These are phyloP conservation scores for Ophiostoma fasciatum DNA, from an alignment of 2,329 filamentous ascomycete species.

Conservation along the genomic window DNA sequence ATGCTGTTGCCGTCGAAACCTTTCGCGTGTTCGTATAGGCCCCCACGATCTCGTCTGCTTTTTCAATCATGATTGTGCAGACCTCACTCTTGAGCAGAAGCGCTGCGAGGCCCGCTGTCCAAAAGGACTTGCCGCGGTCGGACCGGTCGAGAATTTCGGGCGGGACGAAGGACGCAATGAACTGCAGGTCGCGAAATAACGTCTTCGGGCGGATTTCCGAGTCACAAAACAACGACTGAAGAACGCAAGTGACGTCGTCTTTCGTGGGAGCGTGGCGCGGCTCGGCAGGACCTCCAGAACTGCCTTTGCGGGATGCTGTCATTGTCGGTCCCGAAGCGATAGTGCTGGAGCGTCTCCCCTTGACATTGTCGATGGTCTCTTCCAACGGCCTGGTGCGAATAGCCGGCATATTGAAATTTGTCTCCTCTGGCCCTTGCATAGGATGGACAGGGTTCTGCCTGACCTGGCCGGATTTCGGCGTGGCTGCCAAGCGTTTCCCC, in stretches of 20 bases:
- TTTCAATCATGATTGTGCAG: constrained; percentile 61
- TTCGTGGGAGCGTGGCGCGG: too few species aligned
- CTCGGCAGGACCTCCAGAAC: constrained; percentile 29
- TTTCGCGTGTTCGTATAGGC: constrained; percentile 42
- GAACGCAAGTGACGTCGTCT: too few species aligned
- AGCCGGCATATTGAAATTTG: too few species aligned
- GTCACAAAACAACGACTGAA: constrained; percentile 54
- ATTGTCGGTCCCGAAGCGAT: constrained; percentile 20
- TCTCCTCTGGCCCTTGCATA: not conserved
- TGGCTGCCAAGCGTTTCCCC: constrained; percentile 22
- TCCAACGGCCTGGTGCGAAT: constrained; percentile 44
- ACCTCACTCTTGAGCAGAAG: constrained; percentile 80
- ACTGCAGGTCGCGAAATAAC: constrained; percentile 68
- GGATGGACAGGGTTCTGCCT: too few species aligned
- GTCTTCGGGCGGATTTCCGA: constrained; percentile 59
- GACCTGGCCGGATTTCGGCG: too few species aligned
- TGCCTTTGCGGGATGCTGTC: constrained; percentile 11
- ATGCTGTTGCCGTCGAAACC: constrained; percentile 8
- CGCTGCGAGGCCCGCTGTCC: constrained; percentile 78
- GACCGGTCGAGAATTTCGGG: constrained; percentile 44
- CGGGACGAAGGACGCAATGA: constrained; percentile 52
- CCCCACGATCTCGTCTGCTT: constrained; percentile 38
- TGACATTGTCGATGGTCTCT: constrained; percentile 54
- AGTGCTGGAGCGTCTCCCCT: constrained; percentile 49
- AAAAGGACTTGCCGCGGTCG: constrained; percentile 64